phyloP scores from a whole-genome alignment of 148 eudicot species.

The Agrostemma githago region DNA sequence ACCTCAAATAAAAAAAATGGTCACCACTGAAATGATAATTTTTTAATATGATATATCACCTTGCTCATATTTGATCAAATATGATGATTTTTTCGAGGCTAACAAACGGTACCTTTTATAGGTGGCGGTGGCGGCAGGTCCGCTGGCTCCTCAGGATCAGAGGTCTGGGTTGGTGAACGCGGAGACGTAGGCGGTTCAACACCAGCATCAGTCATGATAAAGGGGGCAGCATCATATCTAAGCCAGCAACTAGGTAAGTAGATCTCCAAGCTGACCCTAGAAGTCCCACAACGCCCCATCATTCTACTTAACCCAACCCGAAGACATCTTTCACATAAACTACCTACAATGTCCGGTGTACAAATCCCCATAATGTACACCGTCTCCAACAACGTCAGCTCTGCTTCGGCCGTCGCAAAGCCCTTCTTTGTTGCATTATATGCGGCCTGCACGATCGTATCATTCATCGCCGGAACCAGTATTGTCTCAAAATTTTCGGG shows the following conservation, averaged over 20 bases:
- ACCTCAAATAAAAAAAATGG: too few relatives aligned
- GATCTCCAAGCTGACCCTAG: not conserved
- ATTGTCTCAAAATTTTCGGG: too few relatives aligned
- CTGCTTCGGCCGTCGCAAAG: constrained; percentile 4
- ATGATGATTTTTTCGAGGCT: too few relatives aligned
- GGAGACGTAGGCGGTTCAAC: too few relatives aligned
- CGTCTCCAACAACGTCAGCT: not conserved
- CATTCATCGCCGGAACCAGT: too few relatives aligned
- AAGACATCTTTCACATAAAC: constrained; percentile 6
- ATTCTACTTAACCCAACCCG: not conserved
- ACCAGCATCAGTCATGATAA: not conserved
- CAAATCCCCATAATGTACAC: constrained; percentile 21
- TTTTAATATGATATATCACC: too few relatives aligned
- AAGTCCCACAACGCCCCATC: constrained; percentile 10
- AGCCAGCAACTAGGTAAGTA: constrained; percentile 19
- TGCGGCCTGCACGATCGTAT: too few relatives aligned
- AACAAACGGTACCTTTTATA: too few relatives aligned
- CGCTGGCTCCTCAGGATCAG: too few relatives aligned
- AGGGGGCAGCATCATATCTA: not conserved
- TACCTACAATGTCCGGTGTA: constrained; percentile 13
- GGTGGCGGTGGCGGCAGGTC: too few relatives aligned
- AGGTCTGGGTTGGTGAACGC: not conserved
- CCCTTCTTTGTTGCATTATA: not conserved
- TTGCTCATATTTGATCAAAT: too few relatives aligned
- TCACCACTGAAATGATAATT: too few relatives aligned